Evolutionary conservation across 176 grass and related monocot genomes (phyloP), one percentile per base, ranked within the genome.

Genomic region (Typha latifolia): DNA sequence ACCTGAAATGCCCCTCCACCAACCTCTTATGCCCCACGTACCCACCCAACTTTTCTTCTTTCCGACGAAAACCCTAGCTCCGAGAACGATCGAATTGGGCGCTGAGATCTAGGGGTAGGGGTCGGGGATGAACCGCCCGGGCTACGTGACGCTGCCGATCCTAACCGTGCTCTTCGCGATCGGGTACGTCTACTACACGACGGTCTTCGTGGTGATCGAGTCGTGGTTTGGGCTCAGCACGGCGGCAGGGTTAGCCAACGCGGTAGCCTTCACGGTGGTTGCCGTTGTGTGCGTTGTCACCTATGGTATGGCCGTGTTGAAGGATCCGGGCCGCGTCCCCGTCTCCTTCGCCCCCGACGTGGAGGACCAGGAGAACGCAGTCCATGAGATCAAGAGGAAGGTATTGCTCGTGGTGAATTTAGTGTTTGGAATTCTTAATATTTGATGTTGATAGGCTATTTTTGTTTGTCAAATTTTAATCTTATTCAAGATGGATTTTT

Each of bases 91-190:
- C 37, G 8, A 43, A 43, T 43, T 43, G 5, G 37, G 7, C 37
- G 37, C 37, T 7, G 53, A 49, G 2, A 37, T 5, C 29, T 27
- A 32, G 49, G 21, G 12, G 13, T 32, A 9, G 18, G 76, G n/a
- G 62, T 56, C 49, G 74, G 16, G 64, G 80, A 90, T 70, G 86
- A 81, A 64, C 69, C 78, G 66, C 47, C 85, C 69, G 24, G 94
- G 89, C 14, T 93, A 99, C 86, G 69, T 99, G 57, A 99, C 94
- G 62, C 76, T 93, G 66, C 89, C 94, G 27, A 93, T 99, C 72
- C 26, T 99, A 51, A 62, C 86, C 72, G 94, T 99, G 64, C 67
- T 99, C 76, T 81, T 80, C 48, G 69, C 83, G 61, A 90, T 99
- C 59, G 79, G 70, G 11, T 99, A 93, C 67, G 73, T 93, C 72